Evolutionary conservation across 768 basidiomycete species (phyloP).

Genomic region (Suillus lakei): DNA sequence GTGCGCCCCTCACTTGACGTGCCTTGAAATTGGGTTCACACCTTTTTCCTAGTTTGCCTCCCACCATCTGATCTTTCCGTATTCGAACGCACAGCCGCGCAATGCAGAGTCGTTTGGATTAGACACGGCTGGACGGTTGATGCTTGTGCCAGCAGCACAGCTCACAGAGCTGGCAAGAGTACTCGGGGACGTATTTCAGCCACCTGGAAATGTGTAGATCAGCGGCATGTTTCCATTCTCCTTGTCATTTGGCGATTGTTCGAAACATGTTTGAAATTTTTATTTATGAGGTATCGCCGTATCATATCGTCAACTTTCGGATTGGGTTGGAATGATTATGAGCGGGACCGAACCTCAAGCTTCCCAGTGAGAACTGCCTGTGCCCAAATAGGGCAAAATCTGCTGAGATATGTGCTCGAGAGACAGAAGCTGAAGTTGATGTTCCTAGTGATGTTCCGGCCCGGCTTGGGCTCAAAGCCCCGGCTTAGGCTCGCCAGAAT

Average conservation of each 20-base stretch:
- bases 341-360: too few species aligned
- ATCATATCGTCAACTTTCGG: too few species aligned
- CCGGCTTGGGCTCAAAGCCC: too few species aligned
- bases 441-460: too few species aligned
- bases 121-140: conserved; percentile 68
- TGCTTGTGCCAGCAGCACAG: conserved; percentile 56
- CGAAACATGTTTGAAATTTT: neutral
- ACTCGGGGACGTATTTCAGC: conserved; percentile 42
- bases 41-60: conserved; percentile 22
- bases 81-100: conserved; percentile 56
- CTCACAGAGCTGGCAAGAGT: conserved; percentile 46
- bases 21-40: neutral
- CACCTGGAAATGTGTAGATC: neutral
- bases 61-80: conserved; percentile 41
- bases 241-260: neutral
- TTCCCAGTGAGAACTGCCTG: too few species aligned
- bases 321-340: too few species aligned
- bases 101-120: conserved; percentile 74
- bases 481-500: too few species aligned
- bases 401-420: too few species aligned
- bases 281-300: neutral
- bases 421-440: too few species aligned
- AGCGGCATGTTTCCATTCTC: neutral
- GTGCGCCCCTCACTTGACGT: conserved; percentile 42
- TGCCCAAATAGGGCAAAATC: too few species aligned